Base-by-base conservation (phyloP, 345 rosid genomes). In the Arabis hirsuta region DNA sequence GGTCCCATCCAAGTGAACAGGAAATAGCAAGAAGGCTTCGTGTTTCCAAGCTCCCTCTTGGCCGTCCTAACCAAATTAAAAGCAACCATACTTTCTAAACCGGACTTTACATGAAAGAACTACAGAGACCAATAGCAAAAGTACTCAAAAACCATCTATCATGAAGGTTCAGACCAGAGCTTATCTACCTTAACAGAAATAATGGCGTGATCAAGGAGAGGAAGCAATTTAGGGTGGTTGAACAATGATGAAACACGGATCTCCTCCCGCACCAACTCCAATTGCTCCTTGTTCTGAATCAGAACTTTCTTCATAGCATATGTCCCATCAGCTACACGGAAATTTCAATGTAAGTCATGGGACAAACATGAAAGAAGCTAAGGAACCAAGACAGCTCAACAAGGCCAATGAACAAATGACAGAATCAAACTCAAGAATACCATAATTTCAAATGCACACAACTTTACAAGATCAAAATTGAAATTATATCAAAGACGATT, bases 301-400 rank as follows among this genome's bases (percentile, higher is more conserved):
- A 95, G 86, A 58, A 95, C 99, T 82, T 94, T 94, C 89, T 94
- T 94, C 95, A 94, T 87, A 22, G 98, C 99, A 47, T 90, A 95
- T 46, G 89, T 90, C 55, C 96, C 96, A 86, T 88, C 96, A 70
- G 78, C 98, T 95, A 79, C 83, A 77, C 39, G 24, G 10, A 22
- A 29, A 29, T 29, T 29, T 29, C 32, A 29, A 29, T 4, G 32
- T 29, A 29, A 29, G 5, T 29, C 32, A 29, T 29, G 14, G 13
- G 47, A 43, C 42, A 59, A 52, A 67, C 9, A 48, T 20, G 45
- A 41, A 63, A 62, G 14, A 61, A 14, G 34, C 53, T 7, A 4
- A 62, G 32, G 10, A 74, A 67, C 16, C 68, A 66, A 50, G 31
- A 5, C 11, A 56, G 32, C 67, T 26, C 29, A 41, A 42, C 6